Evolutionary conservation across 2,329 filamentous ascomycete genomes (phyloP), one percentile per base, ranked within the genome.

Genomic region (Colletotrichum agaves): DNA sequence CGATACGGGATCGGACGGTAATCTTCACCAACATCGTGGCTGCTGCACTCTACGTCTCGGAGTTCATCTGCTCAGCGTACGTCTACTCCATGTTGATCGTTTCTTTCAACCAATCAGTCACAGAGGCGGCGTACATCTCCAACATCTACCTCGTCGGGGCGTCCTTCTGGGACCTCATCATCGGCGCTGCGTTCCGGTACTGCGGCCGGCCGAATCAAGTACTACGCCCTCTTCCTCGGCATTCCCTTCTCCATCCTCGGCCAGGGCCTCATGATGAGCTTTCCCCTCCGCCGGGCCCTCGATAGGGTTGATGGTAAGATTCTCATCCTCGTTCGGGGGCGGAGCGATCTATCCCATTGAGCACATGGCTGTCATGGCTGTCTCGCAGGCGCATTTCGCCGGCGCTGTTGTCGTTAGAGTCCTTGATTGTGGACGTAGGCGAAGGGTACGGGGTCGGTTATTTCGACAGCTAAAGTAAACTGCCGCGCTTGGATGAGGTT

Each of bases 1-100:
- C 87, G 56, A 75, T 86, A 72, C 75, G 74, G 8, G 77, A 81
- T 49, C 78, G 77, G 27, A 83, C 69, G n/a, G 61, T 76, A 47
- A 44, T 74, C 19, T 72, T 71, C 13, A 69, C 73, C 5, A 75
- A 71, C 37, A 44, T 73, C 2, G 49, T 74, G 13, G 69, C 63
- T 33, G 69, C 70, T 2, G 70, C 70, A 5, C 52, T 73, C 10
- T 77, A 75, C 58, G 70, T 74, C 10, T 72, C 71, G 3, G 75
- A 72, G 39, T 77, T 73, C 52, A 15, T 57, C 1, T 44, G 39
- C 21, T n/a, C 21, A 11, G 23, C 4, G 0, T 44, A 31, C 2
- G n/a, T 71, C 71, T 76, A 76, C 74, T 77, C 78, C 71, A 77
- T 76, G 23, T 82, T 81, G 62, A 81, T 82, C 27, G 76, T 77